Conservation (phyloP, 805 yeast genomes). For the Spathaspora passalidarum region DNA sequence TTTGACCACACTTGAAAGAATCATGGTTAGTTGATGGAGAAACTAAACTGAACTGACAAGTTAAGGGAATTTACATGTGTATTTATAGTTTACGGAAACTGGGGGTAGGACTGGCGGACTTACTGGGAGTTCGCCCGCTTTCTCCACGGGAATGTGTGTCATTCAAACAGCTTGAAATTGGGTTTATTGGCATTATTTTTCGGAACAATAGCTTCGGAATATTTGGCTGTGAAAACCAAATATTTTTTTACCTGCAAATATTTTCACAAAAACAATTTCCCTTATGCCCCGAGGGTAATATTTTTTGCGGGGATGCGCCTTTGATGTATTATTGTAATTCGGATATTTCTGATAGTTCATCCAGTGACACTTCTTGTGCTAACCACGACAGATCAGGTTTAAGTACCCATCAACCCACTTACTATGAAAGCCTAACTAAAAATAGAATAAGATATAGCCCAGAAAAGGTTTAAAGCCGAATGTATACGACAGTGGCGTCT, state of each 20-base stretch:
- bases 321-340: background rate
- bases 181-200: background rate
- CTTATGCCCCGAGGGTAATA: background rate
- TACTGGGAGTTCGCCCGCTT: background rate
- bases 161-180: background rate
- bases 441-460: background rate
- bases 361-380: no score
- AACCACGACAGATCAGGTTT: no score
- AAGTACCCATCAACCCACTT: no score
- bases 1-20: background rate
- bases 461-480: background rate
- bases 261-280: background rate
- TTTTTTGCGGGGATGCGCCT: background rate
- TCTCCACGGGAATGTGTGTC: background rate
- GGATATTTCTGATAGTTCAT: background rate
- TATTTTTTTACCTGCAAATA: background rate
- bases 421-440: background rate
- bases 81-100: background rate
- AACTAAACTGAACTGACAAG: background rate
- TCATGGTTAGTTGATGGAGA: background rate
- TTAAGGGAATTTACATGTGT: background rate
- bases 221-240: background rate
- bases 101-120: background rate
- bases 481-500: slow-evolving; percentile 1
- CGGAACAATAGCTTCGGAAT: background rate